phyloP scores from a whole-genome alignment of 1,284 basidiomycete species.

The Prillingera fragicola region DNA sequence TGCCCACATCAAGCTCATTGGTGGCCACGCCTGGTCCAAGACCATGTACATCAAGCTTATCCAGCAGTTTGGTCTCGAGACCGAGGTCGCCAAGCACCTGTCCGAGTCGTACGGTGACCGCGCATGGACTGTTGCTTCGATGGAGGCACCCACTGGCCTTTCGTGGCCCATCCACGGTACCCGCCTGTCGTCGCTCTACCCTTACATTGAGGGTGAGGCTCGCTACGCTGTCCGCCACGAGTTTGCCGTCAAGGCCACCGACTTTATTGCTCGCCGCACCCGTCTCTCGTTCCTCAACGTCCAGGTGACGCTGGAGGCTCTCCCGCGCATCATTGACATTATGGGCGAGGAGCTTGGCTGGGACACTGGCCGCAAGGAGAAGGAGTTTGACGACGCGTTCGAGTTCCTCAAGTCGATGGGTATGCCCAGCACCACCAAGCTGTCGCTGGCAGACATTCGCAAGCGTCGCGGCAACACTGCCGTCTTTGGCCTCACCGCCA shows the following conservation, averaged over 20 bases:
- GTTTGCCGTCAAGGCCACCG: conserved; percentile 83
- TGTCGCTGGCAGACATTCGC: conserved; percentile 41
- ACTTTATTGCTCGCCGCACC: conserved; percentile 87
- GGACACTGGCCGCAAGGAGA: conserved; percentile 56
- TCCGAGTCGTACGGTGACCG: conserved; percentile 88
- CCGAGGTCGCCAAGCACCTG: conserved; percentile 87
- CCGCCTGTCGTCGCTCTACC: conserved; percentile 69
- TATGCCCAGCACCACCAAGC: conserved; percentile 52
- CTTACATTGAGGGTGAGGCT: conserved; percentile 91
- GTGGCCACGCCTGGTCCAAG: conserved; percentile 89
- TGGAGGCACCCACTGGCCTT: conserved; percentile 63
- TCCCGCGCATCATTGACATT: conserved; percentile 83
- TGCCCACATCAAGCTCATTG: conserved; percentile 73
- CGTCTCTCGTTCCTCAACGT: conserved; percentile 90
- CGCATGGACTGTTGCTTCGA: conserved; percentile 86
- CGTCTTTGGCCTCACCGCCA: conserved; percentile 32
- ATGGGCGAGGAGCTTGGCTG: conserved; percentile 84
- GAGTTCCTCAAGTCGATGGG: conserved; percentile 72
- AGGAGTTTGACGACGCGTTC: conserved; percentile 61
- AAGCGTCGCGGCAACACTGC: conserved; percentile 30
- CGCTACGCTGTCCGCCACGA: conserved; percentile 85
- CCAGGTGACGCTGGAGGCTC: conserved; percentile 73
- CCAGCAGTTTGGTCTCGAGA: conserved; percentile 83
- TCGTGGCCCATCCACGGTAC: conserved; percentile 80
- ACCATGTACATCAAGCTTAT: conserved; percentile 97